Evolutionary conservation across 75 land plant genomes (phyloP).

Genomic region (Cryptomeria japonica): DNA sequence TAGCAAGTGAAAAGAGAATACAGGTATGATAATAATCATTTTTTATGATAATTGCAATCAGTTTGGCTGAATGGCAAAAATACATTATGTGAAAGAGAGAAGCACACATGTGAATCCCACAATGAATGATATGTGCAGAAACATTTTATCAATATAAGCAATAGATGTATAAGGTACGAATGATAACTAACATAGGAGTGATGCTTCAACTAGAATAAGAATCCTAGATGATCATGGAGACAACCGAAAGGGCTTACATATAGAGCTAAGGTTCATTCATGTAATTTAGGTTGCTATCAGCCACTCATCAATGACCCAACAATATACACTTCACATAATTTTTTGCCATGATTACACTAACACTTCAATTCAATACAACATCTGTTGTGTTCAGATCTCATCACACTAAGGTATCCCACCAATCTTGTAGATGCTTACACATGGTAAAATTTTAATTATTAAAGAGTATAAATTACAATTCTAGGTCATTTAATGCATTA

Average conservation of each 20-base stretch:
- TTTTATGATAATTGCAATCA: neutral
- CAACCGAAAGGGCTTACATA: too few relatives aligned
- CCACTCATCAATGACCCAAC: neutral
- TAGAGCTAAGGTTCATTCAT: too few relatives aligned
- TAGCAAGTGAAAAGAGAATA: neutral
- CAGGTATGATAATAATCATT: neutral
- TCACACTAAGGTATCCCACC: neutral
- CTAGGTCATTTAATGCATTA: neutral
- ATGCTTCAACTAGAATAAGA: neutral
- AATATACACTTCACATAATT: too few relatives aligned
- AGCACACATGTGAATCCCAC: neutral
- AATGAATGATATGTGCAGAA: neutral
- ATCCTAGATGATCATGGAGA: too few relatives aligned
- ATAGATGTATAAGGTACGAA: neutral
- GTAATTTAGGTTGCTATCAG: too few relatives aligned
- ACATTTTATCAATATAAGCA: neutral
- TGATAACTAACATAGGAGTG: neutral
- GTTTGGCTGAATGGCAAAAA: neutral
- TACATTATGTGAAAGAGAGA: neutral
- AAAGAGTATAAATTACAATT: too few relatives aligned
- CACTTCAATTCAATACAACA: neutral
- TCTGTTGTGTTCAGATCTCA: neutral
- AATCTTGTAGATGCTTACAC: neutral
- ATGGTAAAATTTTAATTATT: too few relatives aligned
- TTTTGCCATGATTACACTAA: neutral